Evolutionary conservation across 768 basidiomycete species (phyloP), one percentile per base, ranked within the genome.

Genomic region (Suillus occidentalis): DNA sequence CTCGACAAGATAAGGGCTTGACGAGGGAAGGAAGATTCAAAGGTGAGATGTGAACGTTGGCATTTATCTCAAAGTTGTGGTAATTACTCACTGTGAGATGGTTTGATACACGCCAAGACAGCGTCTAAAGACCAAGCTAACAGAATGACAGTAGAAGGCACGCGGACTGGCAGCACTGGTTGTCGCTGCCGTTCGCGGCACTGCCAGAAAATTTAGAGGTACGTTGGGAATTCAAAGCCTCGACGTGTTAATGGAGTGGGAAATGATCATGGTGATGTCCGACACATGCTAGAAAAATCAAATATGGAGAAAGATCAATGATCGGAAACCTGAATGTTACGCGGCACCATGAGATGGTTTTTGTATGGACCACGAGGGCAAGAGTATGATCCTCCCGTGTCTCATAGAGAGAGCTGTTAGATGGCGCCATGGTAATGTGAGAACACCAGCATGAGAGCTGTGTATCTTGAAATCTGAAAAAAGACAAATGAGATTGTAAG

Each of bases 211-310:
- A 20, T 57, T 58, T 0, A 10, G 37, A 28, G 12, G 58, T 40
- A 22, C 6, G 10, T 31, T 42, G 25, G 25, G 39, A 58, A 58
- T 34, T 34, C 4, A 2, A 34, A 55, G 20, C 31, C 9, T 58
- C 58, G 25, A 59, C 40, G 40, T 58, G 50, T n/a, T 47, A 22
- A 22, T 66, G 61, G 65, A 64, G 63, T 64, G 61, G 64, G 65
- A 73, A 64, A 31, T 34, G 59, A 63, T 66, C 58, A 65, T 49
- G 59, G 49, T 55, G 60, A 42, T 58, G 36, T 25, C 13, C 58
- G 61, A 62, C 16, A 59, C 20, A 42, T 20, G 20, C 31, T 31
- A 22, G 10, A 40, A 40, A 59, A 8, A 28, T 59, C 28, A 61
- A 25, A 60, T 31, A 22, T 60, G 62, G 36, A 56, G 31, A 55